These are phyloP conservation scores for Leptomonas pyrrhocoris DNA, from an alignment of 208 protist genomes.

Conservation along the genomic window DNA sequence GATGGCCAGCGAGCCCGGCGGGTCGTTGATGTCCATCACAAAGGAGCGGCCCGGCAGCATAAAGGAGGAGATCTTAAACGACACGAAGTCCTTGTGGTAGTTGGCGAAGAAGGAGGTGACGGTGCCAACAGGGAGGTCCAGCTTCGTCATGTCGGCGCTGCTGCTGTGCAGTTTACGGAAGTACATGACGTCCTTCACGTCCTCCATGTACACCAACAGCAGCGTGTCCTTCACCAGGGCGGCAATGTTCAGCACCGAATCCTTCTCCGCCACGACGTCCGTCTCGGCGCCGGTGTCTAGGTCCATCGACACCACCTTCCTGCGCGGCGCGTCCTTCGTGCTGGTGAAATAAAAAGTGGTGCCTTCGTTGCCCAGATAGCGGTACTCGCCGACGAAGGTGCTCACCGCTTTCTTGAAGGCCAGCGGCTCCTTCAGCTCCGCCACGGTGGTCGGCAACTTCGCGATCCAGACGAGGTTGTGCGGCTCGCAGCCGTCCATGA, in stretches of 20 bases:
- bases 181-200: slow-evolving; percentile 94
- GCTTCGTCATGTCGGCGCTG: slow-evolving; percentile 21
- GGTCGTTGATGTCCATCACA: slow-evolving; percentile 75
- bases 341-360: slow-evolving; percentile 87
- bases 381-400: slow-evolving; percentile 89
- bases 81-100: slow-evolving; percentile 78
- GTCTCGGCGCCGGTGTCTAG: slow-evolving; percentile 44
- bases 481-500: slow-evolving; percentile 79
- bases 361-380: slow-evolving; percentile 89
- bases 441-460: slow-evolving; percentile 43
- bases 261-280: slow-evolving; percentile 73
- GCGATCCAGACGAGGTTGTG: slow-evolving; percentile 86
- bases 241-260: slow-evolving; percentile 71
- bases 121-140: slow-evolving; percentile 86
- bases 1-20: slow-evolving; percentile 55
- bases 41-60: slow-evolving; percentile 85
- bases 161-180: slow-evolving; percentile 58
- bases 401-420: slow-evolving; percentile 74
- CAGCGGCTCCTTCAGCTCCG: slow-evolving; percentile 47
- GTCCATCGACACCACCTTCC: slow-evolving; percentile 88
- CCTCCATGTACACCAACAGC: slow-evolving; percentile 87
- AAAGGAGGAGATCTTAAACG: slow-evolving; percentile 93
- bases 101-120: slow-evolving; percentile 52
- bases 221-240: slow-evolving; percentile 73
- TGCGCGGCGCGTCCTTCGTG: slow-evolving; percentile 87